Base-by-base conservation (phyloP, 805 yeast species). In the Candida qinlingensis region DNA sequence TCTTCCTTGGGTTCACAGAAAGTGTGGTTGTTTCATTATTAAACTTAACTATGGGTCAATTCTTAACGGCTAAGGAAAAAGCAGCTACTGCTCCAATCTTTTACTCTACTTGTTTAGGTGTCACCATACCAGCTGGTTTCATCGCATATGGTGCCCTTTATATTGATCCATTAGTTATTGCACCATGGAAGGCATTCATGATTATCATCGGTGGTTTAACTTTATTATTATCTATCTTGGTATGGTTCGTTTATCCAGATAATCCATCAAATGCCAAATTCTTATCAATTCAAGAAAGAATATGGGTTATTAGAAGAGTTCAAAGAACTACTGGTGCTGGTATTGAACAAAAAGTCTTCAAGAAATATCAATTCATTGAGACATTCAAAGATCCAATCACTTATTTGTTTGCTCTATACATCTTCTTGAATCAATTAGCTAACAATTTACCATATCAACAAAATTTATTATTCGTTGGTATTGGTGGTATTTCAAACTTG, bases 201-300 rank as follows among this genome's bases (percentile, higher is more conserved):
- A 73, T 81, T 34, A 74, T 80, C 44, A 71, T 77, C 46, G 88
- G 86, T 43, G 75, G 79, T 11, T 59, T 77, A 38, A 77, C 86
- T 0, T 65, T 80, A 26, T 28, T 74, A 25, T 50, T 71, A 36
- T 60, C 72, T 2, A 39, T 68, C 2, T 41, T 67, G 5, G 60
- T 73, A 4, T 58, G 62, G 45, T 68, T 70, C 50, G 44, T 70
- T 25, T 81, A 78, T 55, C 87, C 87, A 38, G 71, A 74, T 50
- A 77, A 80, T 58, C 86, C 86, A 12, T 61, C 81, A 0, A 70
- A 67, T 51, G 80, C 80, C 6, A 68, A 62, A 48, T 76, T 76
- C 54, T 66, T 81, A 42, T 51, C 73, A 5, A 59, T 57, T 3
- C 70, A 76, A 40, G 86, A 42, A 27, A 42, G 34, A 29, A 42